Base-by-base conservation (phyloP, 2,329 filamentous ascomycete species). In the Claviceps arundinis region DNA sequence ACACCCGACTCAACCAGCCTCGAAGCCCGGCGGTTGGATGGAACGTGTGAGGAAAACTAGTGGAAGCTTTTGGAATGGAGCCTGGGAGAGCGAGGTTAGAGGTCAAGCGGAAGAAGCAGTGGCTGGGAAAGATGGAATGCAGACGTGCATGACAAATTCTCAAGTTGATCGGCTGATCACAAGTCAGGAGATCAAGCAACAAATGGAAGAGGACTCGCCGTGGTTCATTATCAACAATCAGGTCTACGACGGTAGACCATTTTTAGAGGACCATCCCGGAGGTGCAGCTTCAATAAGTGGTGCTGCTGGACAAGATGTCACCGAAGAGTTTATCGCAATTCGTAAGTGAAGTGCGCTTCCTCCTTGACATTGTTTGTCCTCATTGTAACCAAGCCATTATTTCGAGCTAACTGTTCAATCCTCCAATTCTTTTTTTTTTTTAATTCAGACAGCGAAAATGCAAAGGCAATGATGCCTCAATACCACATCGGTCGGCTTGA, bases 191-290 rank as follows among this genome's bases (percentile, higher is more conserved):
- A 68, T 95, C 40, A 77, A 78, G 55, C 73, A 77, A 55, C 87
- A 94, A 59, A 77, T 80, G 24, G 75, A 69, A 16, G 78, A 83
- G 38, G 67, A 78, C 0, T 72, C 78, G 30, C 87, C 89, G 1
- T 95, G 89, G 89, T 95, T 96, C 61, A 82, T 95, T 4, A 77
- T 96, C 11, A 83, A 90, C 54, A 87, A 89, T 0, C 82, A 96
- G 60, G 89, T 96, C 0, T 96, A 94, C 60, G 85, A 95, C 61
- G 90, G 89, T 5, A 90, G 86, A 1, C 68, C 70, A 2, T 96
- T 93, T 63, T 70, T 96, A 14, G 78, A 89, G 55, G 85, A 75
- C 1, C 90, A 96, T 64, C 90, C 90, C 0, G 90, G 90, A 50
- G 90, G 90, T 49, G 88, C 87, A 2, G 80, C 85, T 56, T 93